These are phyloP conservation scores for Suillus subalutaceus DNA, from an alignment of 768 basidiomycete species.

Conservation along the genomic window DNA sequence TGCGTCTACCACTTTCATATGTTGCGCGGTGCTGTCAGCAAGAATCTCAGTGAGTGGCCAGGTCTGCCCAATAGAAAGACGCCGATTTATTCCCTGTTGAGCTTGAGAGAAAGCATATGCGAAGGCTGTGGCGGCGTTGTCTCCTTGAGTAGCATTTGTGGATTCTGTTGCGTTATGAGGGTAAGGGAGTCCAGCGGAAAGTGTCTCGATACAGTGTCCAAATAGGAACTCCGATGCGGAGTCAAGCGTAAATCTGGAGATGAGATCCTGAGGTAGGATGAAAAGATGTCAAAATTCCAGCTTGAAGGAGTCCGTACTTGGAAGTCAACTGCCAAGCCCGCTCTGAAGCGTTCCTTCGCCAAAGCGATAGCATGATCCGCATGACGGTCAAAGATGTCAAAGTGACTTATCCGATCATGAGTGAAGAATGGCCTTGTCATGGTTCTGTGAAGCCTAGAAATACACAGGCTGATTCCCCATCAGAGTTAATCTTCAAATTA, in stretches of 20 bases:
- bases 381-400: conserved; percentile 62
- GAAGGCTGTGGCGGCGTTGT: conserved; percentile 29
- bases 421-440: conserved; percentile 77
- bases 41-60: conserved; percentile 47
- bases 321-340: conserved; percentile 59
- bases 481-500: not conserved
- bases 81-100: conserved; percentile 31
- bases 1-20: conserved; percentile 42
- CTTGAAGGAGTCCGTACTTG: conserved; percentile 40
- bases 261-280: conserved; percentile 36
- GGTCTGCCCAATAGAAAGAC: conserved; percentile 29
- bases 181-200: conserved; percentile 40
- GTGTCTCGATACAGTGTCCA: conserved; percentile 43
- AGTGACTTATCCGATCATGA: conserved; percentile 61
- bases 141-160: conserved; percentile 10
- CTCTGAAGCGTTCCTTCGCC: conserved; percentile 45
- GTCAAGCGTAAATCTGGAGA: conserved; percentile 53
- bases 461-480: not conserved
- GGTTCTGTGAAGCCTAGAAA: conserved; percentile 56
- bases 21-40: conserved; percentile 29
- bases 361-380: conserved; percentile 48
- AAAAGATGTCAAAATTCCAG: not conserved
- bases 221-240: conserved; percentile 58
- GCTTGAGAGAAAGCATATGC: conserved; percentile 36
- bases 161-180: conserved; percentile 31